These are phyloP conservation scores for Stygiomarasmius scandens DNA, from an alignment of 1,284 basidiomycete species.

Conservation along the genomic window DNA sequence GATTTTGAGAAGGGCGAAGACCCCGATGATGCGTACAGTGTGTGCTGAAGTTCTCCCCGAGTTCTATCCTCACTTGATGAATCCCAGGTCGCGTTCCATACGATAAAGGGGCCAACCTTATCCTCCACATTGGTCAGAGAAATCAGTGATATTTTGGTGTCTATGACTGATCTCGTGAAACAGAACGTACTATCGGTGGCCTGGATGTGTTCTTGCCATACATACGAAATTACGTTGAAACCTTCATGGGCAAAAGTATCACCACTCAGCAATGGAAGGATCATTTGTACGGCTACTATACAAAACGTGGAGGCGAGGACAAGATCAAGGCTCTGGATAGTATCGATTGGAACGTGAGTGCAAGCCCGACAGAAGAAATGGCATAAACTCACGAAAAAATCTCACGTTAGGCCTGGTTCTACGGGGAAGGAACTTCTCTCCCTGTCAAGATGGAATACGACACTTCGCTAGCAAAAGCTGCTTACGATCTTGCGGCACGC, in stretches of 20 bases:
- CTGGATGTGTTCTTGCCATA: slow-evolving; percentile 86
- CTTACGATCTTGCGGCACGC: slow-evolving; percentile 71
- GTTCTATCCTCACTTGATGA: too few relatives aligned
- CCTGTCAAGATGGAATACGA: slow-evolving; percentile 88
- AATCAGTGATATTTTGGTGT: background rate
- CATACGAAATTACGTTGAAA: slow-evolving; percentile 78
- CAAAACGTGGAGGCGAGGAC: slow-evolving; percentile 57
- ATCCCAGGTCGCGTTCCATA: slow-evolving; percentile 49
- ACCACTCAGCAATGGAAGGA: slow-evolving; percentile 87
- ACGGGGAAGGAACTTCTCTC: slow-evolving; percentile 79
- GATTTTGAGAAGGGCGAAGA: slow-evolving; percentile 85
- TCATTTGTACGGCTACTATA: slow-evolving; percentile 84
- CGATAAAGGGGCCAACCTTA: slow-evolving; percentile 54
- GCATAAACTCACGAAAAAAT: slow-evolving; percentile 3
- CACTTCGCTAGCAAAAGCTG: slow-evolving; percentile 71
- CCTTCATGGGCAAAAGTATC: slow-evolving; percentile 82
- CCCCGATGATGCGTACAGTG: slow-evolving; percentile 81
- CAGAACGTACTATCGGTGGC: slow-evolving; percentile 85
- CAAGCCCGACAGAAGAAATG: too few relatives aligned
- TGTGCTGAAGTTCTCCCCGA: slow-evolving; percentile 15
- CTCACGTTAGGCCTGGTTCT: slow-evolving; percentile 74
- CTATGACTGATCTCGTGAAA: background rate
- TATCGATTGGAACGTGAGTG: slow-evolving; percentile 78
- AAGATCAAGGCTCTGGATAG: slow-evolving; percentile 72
- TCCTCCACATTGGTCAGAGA: slow-evolving; percentile 59